Conservation (phyloP, 768 basidiomycete genomes). For the Phylloporus sp. region DNA sequence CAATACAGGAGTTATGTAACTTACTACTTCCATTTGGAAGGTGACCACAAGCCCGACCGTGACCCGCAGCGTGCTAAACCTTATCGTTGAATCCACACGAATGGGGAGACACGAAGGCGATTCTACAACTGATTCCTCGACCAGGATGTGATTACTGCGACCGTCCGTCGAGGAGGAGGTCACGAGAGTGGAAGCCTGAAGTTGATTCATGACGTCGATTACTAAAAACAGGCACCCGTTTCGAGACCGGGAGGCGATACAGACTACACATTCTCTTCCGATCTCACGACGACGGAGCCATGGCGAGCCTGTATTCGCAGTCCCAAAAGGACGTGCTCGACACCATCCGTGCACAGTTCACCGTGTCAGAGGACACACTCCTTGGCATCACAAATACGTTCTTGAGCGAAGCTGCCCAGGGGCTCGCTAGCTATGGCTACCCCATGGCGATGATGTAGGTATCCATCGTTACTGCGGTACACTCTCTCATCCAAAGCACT, state of each 20-base stretch:
- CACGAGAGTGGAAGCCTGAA: no score
- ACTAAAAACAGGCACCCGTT: constrained; percentile 4
- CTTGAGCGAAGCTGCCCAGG: constrained; percentile 70
- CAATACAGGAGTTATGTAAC: constrained; percentile 23
- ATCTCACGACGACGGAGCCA: constrained; percentile 9
- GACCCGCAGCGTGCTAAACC: no score
- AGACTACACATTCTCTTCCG: background rate
- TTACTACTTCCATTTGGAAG: constrained; percentile 3
- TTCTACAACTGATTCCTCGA: no score
- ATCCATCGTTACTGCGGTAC: background rate
- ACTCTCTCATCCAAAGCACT: background rate
- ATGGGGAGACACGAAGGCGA: no score
- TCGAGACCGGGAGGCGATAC: no score
- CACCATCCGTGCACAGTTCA: constrained; percentile 69
- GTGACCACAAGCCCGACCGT: no score
- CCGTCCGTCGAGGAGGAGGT: no score
- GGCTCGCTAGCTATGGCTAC: constrained; percentile 67
- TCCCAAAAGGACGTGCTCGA: constrained; percentile 50
- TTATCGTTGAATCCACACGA: no score
- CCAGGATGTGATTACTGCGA: no score
- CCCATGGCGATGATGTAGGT: constrained; percentile 90
- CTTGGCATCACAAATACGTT: constrained; percentile 72
- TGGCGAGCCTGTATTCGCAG: constrained; percentile 36
- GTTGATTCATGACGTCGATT: constrained; percentile 11
- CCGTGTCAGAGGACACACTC: constrained; percentile 56